Base-by-base conservation (phyloP, 2,329 filamentous ascomycete species). In the Aureobasidium sp. region DNA sequence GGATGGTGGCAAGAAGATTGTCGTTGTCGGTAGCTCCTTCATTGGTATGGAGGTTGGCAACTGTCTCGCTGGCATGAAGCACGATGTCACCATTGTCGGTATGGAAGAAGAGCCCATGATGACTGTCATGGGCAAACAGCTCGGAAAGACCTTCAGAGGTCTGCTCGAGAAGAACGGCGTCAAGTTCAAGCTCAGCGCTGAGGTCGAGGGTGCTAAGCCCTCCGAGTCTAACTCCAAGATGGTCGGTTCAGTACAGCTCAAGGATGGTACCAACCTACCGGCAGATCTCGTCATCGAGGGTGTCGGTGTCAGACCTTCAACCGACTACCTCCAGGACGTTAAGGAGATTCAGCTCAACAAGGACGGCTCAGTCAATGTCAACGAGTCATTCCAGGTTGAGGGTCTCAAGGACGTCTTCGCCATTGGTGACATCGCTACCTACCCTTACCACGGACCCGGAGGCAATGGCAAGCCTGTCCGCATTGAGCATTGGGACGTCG, bases 401-500 rank as follows among this genome's bases (percentile, higher is more conserved):
- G 90, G 89, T 0, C 75, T 94, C 4, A 82, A 88, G 69, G 88
- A 93, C 67, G 92, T 97, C 57, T 99, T 90, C 71, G 94, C 94
- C 15, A 85, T 99, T 65, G 93, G 93, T 59, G 94, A 99, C 73
- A 97, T 99, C 65, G 92, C 94, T 13, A 92, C 89, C 0, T 97
- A 91, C 75, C 94, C 94, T 0, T 99, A 99, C 78, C 83, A 90
- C 73, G 94, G 94, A 1, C 94, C 94, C 0, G 92, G 90, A 27
- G 88, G 90, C 29, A 82, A 88, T 17, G 90, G 89, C 65, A 81
- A 81, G 48, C 81, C 82, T 20, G 84, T 88, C 0, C 87, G 94
- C 66, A 97, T 97, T 71, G 94, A 99, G 80, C 94, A 99, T 74
- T 99, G 94, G 94, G 93, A 97, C 75, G 94, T 99, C 2, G 94